Base-by-base conservation (phyloP, 208 protist species). In the Acanthamoeba royreba region DNA sequence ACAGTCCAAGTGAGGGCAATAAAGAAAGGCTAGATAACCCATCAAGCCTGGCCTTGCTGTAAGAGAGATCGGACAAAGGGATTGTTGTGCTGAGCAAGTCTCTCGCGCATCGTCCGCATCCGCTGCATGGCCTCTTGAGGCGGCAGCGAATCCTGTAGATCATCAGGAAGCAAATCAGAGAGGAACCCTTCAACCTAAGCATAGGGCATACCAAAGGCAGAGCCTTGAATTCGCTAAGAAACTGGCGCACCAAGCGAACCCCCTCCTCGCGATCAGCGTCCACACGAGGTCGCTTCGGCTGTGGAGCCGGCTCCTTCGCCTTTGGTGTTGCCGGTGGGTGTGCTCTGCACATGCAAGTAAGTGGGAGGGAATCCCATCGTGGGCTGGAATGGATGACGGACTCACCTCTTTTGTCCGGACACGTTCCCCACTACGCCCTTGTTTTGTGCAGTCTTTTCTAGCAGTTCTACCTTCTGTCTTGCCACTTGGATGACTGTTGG, bases 401-500 rank as follows among this genome's bases (percentile, higher is more conserved):
- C 72, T 38, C 43, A 85, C 74, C 74, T 31, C 74, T 85, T 85
- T 25, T 81, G 69, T 3, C 69, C 69, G 2, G n/a, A n/a, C n/a
- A 85, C 74, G 43, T 28, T 17, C 43, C 43, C 53, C 25, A 28
- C 43, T 22, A 2, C 40, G 72, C 17, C 72, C 72, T 81, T 85
- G 43, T 42, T 53, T 45, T 38, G 22, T 4, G 74, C 74, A 9
- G 74, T 85, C 74, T 85, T 85, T 13, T 85, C 74, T 28, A 85
- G 74, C 17, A 45, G 46, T 28, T 85, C 74, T 0, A 85, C 74
- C 74, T 85, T 85, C 42, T 46, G 42, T 17, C 53, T 40, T 4
- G 74, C 74, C 5, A 85, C 74, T 0, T 90, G 31, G 72, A 97
- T 58, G 31, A 98, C 97, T 28, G 66, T 15, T 4, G 58, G 1